A percentile compares a stretch with the other conserved stretches of the same genome.
phyloP scores from a whole-genome alignment of 1,284 basidiomycete genomes.

The Sporisorium iseilematis-ciliati region DNA sequence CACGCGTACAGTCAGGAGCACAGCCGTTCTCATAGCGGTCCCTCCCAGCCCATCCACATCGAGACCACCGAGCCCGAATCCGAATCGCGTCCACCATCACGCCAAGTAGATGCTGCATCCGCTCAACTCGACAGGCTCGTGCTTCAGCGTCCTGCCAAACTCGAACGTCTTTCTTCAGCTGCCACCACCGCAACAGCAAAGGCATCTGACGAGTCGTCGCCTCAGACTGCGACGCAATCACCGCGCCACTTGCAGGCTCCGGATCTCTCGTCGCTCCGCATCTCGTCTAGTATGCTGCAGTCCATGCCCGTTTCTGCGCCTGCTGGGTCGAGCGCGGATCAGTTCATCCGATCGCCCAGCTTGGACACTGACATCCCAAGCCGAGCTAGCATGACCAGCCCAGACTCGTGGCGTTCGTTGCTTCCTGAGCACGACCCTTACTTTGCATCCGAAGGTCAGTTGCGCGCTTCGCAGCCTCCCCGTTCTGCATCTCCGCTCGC shows the following conservation, averaged over 20 bases:
- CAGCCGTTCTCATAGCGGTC: neutral
- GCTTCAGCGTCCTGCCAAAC: slow-evolving; percentile 39
- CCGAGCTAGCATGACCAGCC: slow-evolving; percentile 43
- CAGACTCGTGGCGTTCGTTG: slow-evolving; percentile 58
- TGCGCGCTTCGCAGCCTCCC: slow-evolving; percentile 13
- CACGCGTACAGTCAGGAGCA: slow-evolving; percentile 5
- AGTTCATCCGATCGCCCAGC: slow-evolving; percentile 9
- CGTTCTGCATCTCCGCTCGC: slow-evolving; percentile 31
- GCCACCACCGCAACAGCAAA: slow-evolving; percentile 39
- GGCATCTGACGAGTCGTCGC: slow-evolving; percentile 24
- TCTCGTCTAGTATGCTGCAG: slow-evolving; percentile 3
- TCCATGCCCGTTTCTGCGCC: slow-evolving; percentile 1
- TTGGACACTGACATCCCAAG: slow-evolving; percentile 13
- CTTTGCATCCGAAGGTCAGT: slow-evolving; percentile 43
- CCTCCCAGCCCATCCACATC: slow-evolving; percentile 3
- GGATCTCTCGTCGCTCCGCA: slow-evolving; percentile 14
- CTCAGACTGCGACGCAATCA: slow-evolving; percentile 28
- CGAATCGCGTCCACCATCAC: slow-evolving; percentile 14
- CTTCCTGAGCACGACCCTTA: slow-evolving; percentile 59
- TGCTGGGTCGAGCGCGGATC: neutral
- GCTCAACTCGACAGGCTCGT: slow-evolving; percentile 25
- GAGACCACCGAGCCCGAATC: neutral
- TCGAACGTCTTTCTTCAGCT: slow-evolving; percentile 39
- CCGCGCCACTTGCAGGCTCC: slow-evolving; percentile 13
- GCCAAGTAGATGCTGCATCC: slow-evolving; percentile 12